phyloP scores from a whole-genome alignment of 306 rosid species.

The Astragalus membranaceus region DNA sequence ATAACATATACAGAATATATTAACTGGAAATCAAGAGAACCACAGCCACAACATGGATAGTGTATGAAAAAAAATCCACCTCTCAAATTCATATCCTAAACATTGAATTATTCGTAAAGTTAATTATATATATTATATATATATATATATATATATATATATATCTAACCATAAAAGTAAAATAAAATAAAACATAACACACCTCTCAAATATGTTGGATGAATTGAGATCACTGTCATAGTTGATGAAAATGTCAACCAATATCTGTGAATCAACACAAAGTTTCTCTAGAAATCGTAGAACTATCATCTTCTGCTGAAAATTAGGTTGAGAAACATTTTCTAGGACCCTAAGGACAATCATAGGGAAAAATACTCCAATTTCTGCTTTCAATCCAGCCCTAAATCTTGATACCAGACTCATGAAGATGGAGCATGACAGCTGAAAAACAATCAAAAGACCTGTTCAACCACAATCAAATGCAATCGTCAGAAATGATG shows the following conservation, averaged over 20 bases:
- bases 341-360: conserved; percentile 97
- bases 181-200: conserved; percentile 23
- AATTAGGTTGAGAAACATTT: conserved; percentile 95
- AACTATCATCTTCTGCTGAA: conserved; percentile 97
- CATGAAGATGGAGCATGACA: conserved; percentile 96
- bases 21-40: conserved; percentile 17
- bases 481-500: conserved; percentile 13
- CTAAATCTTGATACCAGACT: conserved; percentile 98
- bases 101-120: background rate
- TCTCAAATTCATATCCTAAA: conserved; percentile 11
- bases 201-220: conserved; percentile 99
- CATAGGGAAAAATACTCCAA: conserved; percentile 99
- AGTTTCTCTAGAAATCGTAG: conserved; percentile 94
- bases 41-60: conserved; percentile 8
- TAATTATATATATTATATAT: conserved; percentile 14
- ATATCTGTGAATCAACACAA: conserved; percentile 88
- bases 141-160: too few relatives aligned
- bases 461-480: conserved; percentile 62
- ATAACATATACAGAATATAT: conserved; percentile 4
- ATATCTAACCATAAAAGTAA: background rate
- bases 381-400: conserved; percentile 96
- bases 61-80: too few relatives aligned
- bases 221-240: conserved; percentile 99
- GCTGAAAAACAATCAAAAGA: conserved; percentile 94
- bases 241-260: conserved; percentile 94